Base-by-base conservation (phyloP, 2,329 filamentous ascomycete species). In the Monilinia laxa region DNA sequence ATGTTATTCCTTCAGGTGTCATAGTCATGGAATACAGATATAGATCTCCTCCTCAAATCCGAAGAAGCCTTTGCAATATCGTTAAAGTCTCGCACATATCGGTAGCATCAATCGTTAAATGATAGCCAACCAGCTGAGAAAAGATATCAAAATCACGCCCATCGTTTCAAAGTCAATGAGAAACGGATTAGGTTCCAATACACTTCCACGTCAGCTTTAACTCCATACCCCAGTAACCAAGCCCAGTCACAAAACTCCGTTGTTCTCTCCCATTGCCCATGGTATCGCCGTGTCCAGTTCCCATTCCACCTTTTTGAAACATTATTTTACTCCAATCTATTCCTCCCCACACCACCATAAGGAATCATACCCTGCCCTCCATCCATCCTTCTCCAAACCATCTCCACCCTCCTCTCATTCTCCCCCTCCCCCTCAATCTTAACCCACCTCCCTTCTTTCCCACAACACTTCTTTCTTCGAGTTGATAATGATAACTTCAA, bases 301-400 rank as follows among this genome's bases (percentile, higher is more conserved):
- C 0, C 40, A 20, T 0, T 18, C 5, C 14, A 14, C 59, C 42
- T 18, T 51, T 42, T 47, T 31, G 6, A 28, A 51, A 58, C 18
- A 31, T 3, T 11, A 11, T 18, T 40, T 58, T 42, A 65, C 16
- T 65, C 62, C 23, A 65, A 65, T 18, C 53, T 65, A n/a, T 47
- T 28, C 53, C 62, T 65, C n/a, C 62, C 62, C n/a, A 65, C 62
- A 0, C 62, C 62, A 7, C 62, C 62, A 38, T 35, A 65, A 58
- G 62, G 53, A 58, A 65, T 65, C 62, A 65, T 65, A 0, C 62
- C 62, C 62, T 60, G 63, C 1, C 38, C 55, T 4, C 63, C 63
- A 65, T 65, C 63, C 47, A 51, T 16, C 35, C 63, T 65, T 55
- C 63, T 65, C 63, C 63, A 65, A 18, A 65, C 55, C 63, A 65